Base-by-base conservation (phyloP, 306 rosid genomes). In the Lathyrus aphaca region DNA sequence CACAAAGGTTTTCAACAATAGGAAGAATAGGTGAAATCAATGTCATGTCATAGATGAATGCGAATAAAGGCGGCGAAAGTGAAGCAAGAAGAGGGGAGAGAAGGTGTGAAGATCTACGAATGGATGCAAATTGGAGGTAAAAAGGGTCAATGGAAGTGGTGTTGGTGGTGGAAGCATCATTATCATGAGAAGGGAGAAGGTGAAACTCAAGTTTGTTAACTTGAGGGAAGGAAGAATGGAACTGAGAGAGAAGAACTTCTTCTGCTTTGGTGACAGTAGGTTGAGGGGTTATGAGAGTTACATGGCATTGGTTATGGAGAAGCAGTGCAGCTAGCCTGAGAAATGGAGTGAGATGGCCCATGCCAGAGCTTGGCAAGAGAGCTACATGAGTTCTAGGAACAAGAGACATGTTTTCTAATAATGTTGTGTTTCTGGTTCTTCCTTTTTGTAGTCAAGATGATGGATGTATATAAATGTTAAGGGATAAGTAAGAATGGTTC, bases 281-380 rank as follows among this genome's bases (percentile, higher is more conserved):
- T 6, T 53, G 79, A 65, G 80, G 68, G 21, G 64, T 80, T 68
- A 85, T 77, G 73, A 89, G 80, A 3, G 88, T 83, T 19, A 87
- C 73, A 1, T 60, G 69, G 73, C 86, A 83, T 43, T 71, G 32
- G 68, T 70, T 68, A 6, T 57, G 69, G 57, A 55, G 17, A 25
- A 87, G 88, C 17, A 38, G 0, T 0, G 85, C 14, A 0, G 86
- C 89, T 0, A 83, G 77, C 10, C 83, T 65, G 1, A 80, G 89
- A 29, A 82, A 80, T 40, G 86, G 86, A 2, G 80, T 80, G 0
- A 85, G 70, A 19, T 85, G 96, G 4, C 89, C 91, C 81, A 89
- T 82, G 21, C 91, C 86, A 11, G 93, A 78, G 25, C 78, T 78
- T 13, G 89, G 91, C 39, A 35, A 35, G 39, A 35, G 39, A 6